Evolutionary conservation across 2,329 filamentous ascomycete genomes (phyloP).

Genomic region (Epichloe bromicola): DNA sequence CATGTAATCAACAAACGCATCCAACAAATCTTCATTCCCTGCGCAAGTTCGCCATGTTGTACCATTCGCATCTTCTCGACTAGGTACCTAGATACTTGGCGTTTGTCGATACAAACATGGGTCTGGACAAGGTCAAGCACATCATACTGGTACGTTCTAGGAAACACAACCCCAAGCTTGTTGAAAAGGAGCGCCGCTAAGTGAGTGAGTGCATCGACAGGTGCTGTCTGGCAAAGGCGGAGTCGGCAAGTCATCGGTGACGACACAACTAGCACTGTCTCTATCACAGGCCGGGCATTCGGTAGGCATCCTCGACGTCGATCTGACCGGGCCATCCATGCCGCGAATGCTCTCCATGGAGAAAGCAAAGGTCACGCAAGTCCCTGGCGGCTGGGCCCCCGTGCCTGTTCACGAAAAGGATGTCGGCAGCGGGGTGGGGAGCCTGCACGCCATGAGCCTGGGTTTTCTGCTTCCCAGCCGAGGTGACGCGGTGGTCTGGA

Average conservation of each 20-base stretch:
- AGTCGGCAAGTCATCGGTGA: slow-evolving; percentile 96
- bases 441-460: slow-evolving; percentile 76
- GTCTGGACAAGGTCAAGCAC: slow-evolving; percentile 51
- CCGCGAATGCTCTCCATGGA: slow-evolving; percentile 90
- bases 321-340: slow-evolving; percentile 92
- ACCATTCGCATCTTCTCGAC: neutral
- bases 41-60: neutral
- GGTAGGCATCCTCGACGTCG: slow-evolving; percentile 90
- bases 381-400: slow-evolving; percentile 77
- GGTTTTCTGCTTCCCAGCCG: slow-evolving; percentile 76
- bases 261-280: slow-evolving; percentile 85
- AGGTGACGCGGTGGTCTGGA: slow-evolving; percentile 91
- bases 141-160: slow-evolving; percentile 50
- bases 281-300: slow-evolving; percentile 75
- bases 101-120: slow-evolving; percentile 13
- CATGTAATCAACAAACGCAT: neutral
- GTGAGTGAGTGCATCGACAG: slow-evolving; percentile 17
- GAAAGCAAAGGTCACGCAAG: slow-evolving; percentile 77
- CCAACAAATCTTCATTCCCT: neutral
- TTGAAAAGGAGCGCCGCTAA: neutral
- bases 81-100: too few relatives aligned
- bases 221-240: slow-evolving; percentile 94
- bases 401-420: slow-evolving; percentile 64
- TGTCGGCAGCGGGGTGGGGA: slow-evolving; percentile 38
- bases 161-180: neutral